Conservation (phyloP, 441 rosid species). For the Mallotus repandus region DNA sequence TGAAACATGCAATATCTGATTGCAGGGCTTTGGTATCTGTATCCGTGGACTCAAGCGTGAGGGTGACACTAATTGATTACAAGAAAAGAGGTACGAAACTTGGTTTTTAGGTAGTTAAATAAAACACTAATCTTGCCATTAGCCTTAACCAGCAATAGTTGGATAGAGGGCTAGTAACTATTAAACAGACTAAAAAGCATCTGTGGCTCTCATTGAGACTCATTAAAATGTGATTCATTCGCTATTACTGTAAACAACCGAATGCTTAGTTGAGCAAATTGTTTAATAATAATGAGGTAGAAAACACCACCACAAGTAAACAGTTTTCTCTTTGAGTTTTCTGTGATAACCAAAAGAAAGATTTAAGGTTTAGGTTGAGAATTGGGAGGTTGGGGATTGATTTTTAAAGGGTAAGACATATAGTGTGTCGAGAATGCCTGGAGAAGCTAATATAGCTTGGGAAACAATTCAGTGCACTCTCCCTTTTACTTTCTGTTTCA, state of each 20-base stretch:
- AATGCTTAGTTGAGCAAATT: background rate
- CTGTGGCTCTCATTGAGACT: background rate
- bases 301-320: background rate
- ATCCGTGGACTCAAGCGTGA: slow-evolving; percentile 92
- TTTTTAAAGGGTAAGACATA: background rate
- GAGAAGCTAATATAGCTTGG: background rate
- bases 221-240: background rate
- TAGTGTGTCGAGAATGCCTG: background rate
- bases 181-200: background rate
- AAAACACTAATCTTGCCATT: background rate
- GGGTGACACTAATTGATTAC: slow-evolving; percentile 60
- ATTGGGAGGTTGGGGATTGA: background rate
- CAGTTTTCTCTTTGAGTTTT: no score
- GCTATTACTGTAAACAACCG: background rate
- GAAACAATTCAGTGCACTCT: background rate
- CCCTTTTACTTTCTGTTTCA: background rate
- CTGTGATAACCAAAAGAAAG: background rate
- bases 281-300: background rate
- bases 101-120: background rate
- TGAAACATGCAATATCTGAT: slow-evolving; percentile 24
- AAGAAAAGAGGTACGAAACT: slow-evolving; percentile 39
- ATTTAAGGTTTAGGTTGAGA: background rate
- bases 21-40: slow-evolving; percentile 78
- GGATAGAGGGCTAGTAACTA: no score
- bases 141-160: background rate